phyloP scores from a whole-genome alignment of 768 basidiomycete species.

The Mycena crocata region DNA sequence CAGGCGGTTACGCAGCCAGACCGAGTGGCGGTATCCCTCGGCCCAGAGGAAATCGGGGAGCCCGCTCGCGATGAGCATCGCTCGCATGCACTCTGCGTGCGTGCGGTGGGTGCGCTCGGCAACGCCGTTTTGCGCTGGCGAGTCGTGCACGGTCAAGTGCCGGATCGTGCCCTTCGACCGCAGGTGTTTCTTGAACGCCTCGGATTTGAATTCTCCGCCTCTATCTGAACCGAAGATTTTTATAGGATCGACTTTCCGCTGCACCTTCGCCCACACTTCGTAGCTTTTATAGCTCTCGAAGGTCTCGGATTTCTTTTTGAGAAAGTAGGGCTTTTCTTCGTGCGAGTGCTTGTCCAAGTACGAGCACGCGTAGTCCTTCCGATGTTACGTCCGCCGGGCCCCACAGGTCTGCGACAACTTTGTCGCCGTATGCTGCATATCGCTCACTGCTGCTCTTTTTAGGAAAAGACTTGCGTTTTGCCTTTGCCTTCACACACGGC shows the following conservation, averaged over 20 bases:
- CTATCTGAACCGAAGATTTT: slow-evolving; percentile 43
- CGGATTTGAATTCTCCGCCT: slow-evolving; percentile 45
- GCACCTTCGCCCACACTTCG: slow-evolving; percentile 40
- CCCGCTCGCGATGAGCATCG: slow-evolving; percentile 41
- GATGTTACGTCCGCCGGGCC: slow-evolving; percentile 33
- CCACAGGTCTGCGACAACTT: slow-evolving; percentile 30
- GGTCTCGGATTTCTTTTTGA: slow-evolving; percentile 33
- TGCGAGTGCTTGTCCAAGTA: slow-evolving; percentile 32
- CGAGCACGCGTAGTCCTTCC: slow-evolving; percentile 9
- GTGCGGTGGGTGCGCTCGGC: slow-evolving; percentile 43
- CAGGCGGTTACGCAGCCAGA: slow-evolving; percentile 19
- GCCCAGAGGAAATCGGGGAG: slow-evolving; percentile 29
- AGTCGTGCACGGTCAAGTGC: slow-evolving; percentile 48
- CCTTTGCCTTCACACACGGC: slow-evolving; percentile 39
- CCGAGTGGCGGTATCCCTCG: slow-evolving; percentile 12
- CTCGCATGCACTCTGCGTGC: slow-evolving; percentile 37
- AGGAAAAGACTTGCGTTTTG: slow-evolving; percentile 28
- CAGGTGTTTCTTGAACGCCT: slow-evolving; percentile 40
- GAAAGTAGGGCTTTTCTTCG: slow-evolving; percentile 30
- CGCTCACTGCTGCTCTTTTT: slow-evolving; percentile 25
- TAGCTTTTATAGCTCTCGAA: slow-evolving; percentile 39
- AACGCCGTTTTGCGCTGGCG: slow-evolving; percentile 46
- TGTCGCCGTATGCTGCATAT: slow-evolving; percentile 23
- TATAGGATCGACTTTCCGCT: slow-evolving; percentile 36
- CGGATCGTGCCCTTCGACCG: slow-evolving; percentile 39